A percentile compares a stretch with the other conserved stretches of the same genome.
phyloP scores from a whole-genome alignment of 2,329 filamentous ascomycete species.

The Epichloe sibirici region DNA sequence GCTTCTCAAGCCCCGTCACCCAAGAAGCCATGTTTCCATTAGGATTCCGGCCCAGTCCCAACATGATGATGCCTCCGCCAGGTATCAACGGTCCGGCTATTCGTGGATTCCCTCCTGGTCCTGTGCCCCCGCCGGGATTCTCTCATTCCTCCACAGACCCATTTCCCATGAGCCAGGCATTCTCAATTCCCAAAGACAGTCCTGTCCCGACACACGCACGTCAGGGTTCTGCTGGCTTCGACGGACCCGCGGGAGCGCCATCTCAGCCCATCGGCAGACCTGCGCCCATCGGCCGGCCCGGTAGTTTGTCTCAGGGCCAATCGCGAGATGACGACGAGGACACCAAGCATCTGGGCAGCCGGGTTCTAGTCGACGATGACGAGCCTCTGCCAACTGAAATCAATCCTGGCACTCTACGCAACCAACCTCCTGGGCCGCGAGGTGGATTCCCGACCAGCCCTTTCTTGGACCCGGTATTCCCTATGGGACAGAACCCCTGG shows the following conservation, averaged over 20 bases:
- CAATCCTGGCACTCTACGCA: conserved; percentile 25
- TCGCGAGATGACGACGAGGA: conserved; percentile 49
- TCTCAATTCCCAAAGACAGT: conserved; percentile 20
- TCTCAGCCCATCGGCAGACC: conserved; percentile 70
- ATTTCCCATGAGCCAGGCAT: conserved; percentile 19
- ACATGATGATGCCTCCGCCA: conserved; percentile 37
- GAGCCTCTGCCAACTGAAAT: conserved; percentile 33
- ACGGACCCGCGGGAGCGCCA: conserved; percentile 37
- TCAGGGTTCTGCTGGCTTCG: conserved; percentile 61
- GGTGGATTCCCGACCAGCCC: conserved; percentile 27
- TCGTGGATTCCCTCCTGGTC: conserved; percentile 30
- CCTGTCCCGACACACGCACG: conserved; percentile 51
- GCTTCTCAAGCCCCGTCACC: conserved; percentile 46
- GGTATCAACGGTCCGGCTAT: conserved; percentile 34
- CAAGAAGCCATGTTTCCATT: conserved; percentile 37
- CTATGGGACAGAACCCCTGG: conserved; percentile 29
- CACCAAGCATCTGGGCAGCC: conserved; percentile 76
- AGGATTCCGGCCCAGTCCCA: conserved; percentile 32
- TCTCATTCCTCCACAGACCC: conserved; percentile 18
- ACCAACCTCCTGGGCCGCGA: conserved; percentile 38
- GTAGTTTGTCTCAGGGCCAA: conserved; percentile 52
- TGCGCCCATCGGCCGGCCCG: conserved; percentile 76
- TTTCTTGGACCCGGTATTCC: conserved; percentile 31
- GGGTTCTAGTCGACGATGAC: conserved; percentile 71
- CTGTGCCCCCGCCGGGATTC: conserved; percentile 27